These are phyloP conservation scores for Aspergillus floridensis DNA, from an alignment of 2,329 filamentous ascomycete genomes.

Conservation along the genomic window DNA sequence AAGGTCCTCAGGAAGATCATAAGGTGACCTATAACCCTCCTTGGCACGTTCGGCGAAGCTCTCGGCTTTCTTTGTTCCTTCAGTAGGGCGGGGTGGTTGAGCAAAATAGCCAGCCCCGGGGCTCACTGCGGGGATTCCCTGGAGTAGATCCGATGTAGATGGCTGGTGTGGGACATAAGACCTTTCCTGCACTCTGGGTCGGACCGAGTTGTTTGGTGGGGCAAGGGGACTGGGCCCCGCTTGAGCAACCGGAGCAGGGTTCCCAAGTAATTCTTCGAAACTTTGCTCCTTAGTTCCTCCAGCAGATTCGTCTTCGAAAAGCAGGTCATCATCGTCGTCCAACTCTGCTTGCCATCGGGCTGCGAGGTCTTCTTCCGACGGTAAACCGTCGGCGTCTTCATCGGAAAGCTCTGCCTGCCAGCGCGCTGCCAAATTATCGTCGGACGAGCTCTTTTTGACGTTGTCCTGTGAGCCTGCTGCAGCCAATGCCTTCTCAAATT, in stretches of 20 bases:
- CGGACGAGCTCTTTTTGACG: slow-evolving; percentile 24
- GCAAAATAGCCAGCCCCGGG: slow-evolving; percentile 25
- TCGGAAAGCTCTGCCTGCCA: slow-evolving; percentile 72
- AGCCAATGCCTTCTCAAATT: slow-evolving; percentile 24
- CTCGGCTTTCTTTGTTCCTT: slow-evolving; percentile 56
- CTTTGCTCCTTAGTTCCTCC: slow-evolving; percentile 22
- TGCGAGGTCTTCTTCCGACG: slow-evolving; percentile 64
- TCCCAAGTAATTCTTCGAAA: slow-evolving; percentile 24
- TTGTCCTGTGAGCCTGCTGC: slow-evolving; percentile 20
- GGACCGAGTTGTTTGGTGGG: slow-evolving; percentile 23
- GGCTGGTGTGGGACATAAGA: slow-evolving; percentile 53
- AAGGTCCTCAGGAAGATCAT: slow-evolving; percentile 90
- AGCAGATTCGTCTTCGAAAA: slow-evolving; percentile 63
- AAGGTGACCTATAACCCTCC: slow-evolving; percentile 88
- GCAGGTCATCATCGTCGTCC: slow-evolving; percentile 70
- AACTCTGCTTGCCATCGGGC: slow-evolving; percentile 59
- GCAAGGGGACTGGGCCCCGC: slow-evolving; percentile 28
- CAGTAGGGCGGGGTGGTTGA: slow-evolving; percentile 25
- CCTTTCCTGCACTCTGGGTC: slow-evolving; percentile 31
- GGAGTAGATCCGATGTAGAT: slow-evolving; percentile 49
- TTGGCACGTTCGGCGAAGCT: slow-evolving; percentile 91
- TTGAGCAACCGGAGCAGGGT: slow-evolving; percentile 12
- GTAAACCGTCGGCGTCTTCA: slow-evolving; percentile 48
- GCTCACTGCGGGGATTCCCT: slow-evolving; percentile 29
- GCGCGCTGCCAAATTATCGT: slow-evolving; percentile 70